These are phyloP conservation scores for Pleurotus citrinopileatus DNA, from an alignment of 768 basidiomycete genomes.

Conservation along the genomic window DNA sequence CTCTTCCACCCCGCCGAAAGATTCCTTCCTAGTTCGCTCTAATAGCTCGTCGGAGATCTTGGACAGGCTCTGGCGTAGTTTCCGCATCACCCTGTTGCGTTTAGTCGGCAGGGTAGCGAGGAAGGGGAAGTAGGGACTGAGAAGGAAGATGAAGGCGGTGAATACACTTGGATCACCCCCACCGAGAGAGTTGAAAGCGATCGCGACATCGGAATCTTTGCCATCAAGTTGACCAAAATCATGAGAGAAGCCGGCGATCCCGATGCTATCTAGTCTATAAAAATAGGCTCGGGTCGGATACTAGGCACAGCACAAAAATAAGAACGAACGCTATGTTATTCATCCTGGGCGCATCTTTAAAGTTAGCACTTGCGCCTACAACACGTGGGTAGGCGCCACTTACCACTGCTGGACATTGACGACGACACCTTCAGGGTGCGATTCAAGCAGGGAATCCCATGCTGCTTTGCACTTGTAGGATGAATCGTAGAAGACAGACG, in stretches of 20 bases:
- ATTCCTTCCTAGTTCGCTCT: conserved; percentile 30
- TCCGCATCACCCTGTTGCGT: conserved; percentile 25
- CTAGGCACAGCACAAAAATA: no score
- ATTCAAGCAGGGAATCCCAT: conserved; percentile 28
- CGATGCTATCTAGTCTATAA: conserved; percentile 50
- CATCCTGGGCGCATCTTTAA: no score
- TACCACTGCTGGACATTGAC: conserved; percentile 47
- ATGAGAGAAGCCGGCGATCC: conserved; percentile 59
- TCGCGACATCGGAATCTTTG: conserved; percentile 35
- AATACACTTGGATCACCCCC: conserved; percentile 22
- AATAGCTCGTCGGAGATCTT: conserved; percentile 38
- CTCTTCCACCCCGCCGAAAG: conserved; percentile 27
- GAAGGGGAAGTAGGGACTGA: conserved; percentile 33
- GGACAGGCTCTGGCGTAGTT: conserved; percentile 30
- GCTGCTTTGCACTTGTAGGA: conserved; percentile 41
- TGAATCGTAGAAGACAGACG: conserved; percentile 47
- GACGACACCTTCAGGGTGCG: conserved; percentile 21
- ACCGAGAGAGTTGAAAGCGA: conserved; percentile 39
- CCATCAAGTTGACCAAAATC: conserved; percentile 54
- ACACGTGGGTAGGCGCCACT: no score
- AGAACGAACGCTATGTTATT: conserved; percentile 43
- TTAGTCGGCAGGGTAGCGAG: conserved; percentile 34
- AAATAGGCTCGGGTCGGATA: background rate
- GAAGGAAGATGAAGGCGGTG: conserved; percentile 22
- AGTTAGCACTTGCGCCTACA: no score